Conservation (phyloP, 164 flowering plant species). For the Akebia trifoliata region DNA sequence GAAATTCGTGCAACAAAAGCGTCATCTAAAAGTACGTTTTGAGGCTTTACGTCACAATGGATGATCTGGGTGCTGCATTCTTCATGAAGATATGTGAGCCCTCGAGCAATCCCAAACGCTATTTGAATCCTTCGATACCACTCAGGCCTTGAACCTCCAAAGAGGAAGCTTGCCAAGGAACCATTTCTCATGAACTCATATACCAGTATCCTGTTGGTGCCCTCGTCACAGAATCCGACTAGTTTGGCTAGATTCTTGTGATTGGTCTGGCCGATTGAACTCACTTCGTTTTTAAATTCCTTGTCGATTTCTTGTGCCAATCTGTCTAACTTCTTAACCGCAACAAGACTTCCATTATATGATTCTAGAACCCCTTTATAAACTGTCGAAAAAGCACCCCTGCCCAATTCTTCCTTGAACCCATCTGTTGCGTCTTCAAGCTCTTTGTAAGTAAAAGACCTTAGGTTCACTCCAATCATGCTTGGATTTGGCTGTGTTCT, state of each 20-base stretch:
- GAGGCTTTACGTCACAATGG: conserved; percentile 23
- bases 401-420: conserved; percentile 16
- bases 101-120: conserved; percentile 15
- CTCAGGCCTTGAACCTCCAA: conserved; percentile 11
- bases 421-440: conserved; percentile 20
- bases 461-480: neutral
- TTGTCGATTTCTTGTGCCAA: conserved; percentile 6
- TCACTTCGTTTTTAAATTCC: conserved; percentile 19
- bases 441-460: conserved; percentile 17
- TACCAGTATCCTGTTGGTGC: conserved; percentile 13
- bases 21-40: conserved; percentile 18
- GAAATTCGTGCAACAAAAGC: conserved; percentile 4
- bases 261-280: conserved; percentile 17
- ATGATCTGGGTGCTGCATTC: conserved; percentile 22
- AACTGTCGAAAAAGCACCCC: conserved; percentile 15
- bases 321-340: conserved; percentile 18
- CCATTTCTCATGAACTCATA: conserved; percentile 24
- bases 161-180: conserved; percentile 16
- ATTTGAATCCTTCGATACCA: conserved; percentile 16
- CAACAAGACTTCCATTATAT: neutral
- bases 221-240: conserved; percentile 22
- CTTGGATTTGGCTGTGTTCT: neutral
- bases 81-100: conserved; percentile 18
- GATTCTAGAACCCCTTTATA: conserved; percentile 13
- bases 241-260: conserved; percentile 23